Evolutionary conservation across 768 basidiomycete genomes (phyloP), one percentile per base, ranked within the genome.

Genomic region (Grammothele lineata): DNA sequence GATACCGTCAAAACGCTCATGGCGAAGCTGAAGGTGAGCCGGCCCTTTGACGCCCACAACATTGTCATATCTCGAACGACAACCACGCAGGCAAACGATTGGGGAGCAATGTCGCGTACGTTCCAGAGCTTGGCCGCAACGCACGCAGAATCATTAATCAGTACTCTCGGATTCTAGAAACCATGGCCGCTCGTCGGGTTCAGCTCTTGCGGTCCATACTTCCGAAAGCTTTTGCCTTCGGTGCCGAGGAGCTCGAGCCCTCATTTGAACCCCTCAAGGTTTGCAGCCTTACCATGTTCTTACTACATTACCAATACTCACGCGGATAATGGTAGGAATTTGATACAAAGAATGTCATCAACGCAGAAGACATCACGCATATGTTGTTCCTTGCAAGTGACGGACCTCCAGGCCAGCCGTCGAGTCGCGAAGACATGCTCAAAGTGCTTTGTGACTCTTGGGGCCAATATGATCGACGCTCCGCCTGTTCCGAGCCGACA

Each of bases 1-100:
- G 71, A 74, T 30, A 67, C 73, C 2, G 63, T 84, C 57, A 83
- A 83, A 59, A 78, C 78, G 0, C 51, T 83, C 37, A 83, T 83
- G 81, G 81, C 81, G 5, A 84, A 83, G 47, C 55, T 83, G 33
- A 83, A 83, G 71, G n/a, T n/a, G n/a, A n/a, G n/a, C n/a, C n/a
- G n/a, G n/a, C n/a, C n/a, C n/a, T n/a, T n/a, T n/a, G n/a, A n/a
- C n/a, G n/a, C n/a, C n/a, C n/a, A n/a, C n/a, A n/a, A n/a, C n/a
- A n/a, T n/a, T n/a, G n/a, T n/a, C n/a, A n/a, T n/a, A n/a, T n/a
- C n/a, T n/a, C n/a, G n/a, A n/a, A n/a, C n/a, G n/a, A n/a, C n/a
- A n/a, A n/a, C n/a, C n/a, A n/a, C n/a, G n/a, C n/a, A n/a, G n/a
- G 72, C 76, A 2, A 81, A 81, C 27, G 82, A 83, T 50, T 83